Evolutionary conservation across 2,329 filamentous ascomycete species (phyloP).

Genomic region (Spiromastix sp.): DNA sequence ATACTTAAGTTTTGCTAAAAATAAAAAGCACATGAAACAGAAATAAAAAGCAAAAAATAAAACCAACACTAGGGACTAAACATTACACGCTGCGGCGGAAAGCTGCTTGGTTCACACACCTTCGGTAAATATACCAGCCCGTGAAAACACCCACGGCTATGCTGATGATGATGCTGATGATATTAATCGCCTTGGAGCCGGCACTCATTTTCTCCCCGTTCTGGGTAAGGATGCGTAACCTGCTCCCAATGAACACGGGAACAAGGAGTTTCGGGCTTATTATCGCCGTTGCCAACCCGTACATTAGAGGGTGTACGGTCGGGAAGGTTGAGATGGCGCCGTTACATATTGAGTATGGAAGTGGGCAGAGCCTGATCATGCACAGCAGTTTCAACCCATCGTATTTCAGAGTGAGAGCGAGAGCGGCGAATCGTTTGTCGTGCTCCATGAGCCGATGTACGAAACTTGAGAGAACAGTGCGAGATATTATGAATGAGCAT

Average conservation of each 20-base stretch:
- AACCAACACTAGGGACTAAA: background rate
- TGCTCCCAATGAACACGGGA: constrained; percentile 82
- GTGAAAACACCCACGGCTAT: constrained; percentile 61
- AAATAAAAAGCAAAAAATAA: background rate
- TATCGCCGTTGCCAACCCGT: constrained; percentile 71
- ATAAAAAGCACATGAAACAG: background rate
- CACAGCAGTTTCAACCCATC: constrained; percentile 82
- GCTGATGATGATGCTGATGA: constrained; percentile 66
- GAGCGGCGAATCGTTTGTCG: constrained; percentile 79
- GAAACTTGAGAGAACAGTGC: constrained; percentile 67
- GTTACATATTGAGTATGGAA: constrained; percentile 89
- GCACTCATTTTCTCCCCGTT: constrained; percentile 72
- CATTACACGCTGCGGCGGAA: background rate
- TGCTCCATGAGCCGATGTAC: constrained; percentile 70
- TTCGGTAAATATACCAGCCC: constrained; percentile 74
- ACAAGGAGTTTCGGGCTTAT: constrained; percentile 81
- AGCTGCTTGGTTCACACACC: constrained; percentile 24
- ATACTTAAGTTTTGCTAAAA: no score
- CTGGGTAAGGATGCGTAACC: constrained; percentile 74
- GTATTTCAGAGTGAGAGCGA: constrained; percentile 77
- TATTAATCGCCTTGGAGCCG: constrained; percentile 71
- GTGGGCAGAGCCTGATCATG: constrained; percentile 83
- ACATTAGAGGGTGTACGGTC: constrained; percentile 65
- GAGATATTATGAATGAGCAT: constrained; percentile 67
- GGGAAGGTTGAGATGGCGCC: constrained; percentile 91